Base-by-base conservation (phyloP, 1,284 basidiomycete species). In the Fomitiporia mediterranea region DNA sequence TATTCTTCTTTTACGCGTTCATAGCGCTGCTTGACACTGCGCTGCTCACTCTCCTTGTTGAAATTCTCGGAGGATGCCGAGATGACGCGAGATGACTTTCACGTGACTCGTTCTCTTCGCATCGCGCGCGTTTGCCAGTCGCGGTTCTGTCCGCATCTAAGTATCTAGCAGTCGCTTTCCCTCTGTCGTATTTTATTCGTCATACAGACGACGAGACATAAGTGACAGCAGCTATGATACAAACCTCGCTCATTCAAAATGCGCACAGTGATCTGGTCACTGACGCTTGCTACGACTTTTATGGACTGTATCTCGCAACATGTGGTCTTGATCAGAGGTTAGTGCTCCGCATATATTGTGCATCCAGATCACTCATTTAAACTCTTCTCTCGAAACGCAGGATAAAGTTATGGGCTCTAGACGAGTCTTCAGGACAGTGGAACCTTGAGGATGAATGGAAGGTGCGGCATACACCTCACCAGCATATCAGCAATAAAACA, bases 231-330 rank as follows among this genome's bases (percentile, higher is more conserved):
- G 43, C 47, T 13, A 89, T 89, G 86, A 80, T 89, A 52, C 86
- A 90, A 67, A 86, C 86, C 2, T 83, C 82, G 7, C 73, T 91
- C 13, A 83, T 91, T 56, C 78, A 78, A 56, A 84, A 82, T 59
- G 84, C 84, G 2, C 90, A 93, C 69, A 79, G 73, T 49, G 91
- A 93, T 68, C 77, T 93, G 17, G 77, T 93, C 43, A 86, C 90
- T 38, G 91, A 94, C 71, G 81, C 91, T 56, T 79, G 83, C 19
- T 97, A 95, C 68, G 91, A 95, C 67, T 94, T 89, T 68, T 94
- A 95, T 66, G 93, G 93, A 4, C 80, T 89, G 37, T 79, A 83
- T 62, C 78, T 91, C 35, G 87, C 88, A 3, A 86, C 87, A 0
- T 86, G 83, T 63, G 81, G 84, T 59, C 75, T 92, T 27, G 91